Evolutionary conservation across 306 rosid species (phyloP), one percentile per base, ranked within the genome.

Genomic region (Erythrophleum fordii): DNA sequence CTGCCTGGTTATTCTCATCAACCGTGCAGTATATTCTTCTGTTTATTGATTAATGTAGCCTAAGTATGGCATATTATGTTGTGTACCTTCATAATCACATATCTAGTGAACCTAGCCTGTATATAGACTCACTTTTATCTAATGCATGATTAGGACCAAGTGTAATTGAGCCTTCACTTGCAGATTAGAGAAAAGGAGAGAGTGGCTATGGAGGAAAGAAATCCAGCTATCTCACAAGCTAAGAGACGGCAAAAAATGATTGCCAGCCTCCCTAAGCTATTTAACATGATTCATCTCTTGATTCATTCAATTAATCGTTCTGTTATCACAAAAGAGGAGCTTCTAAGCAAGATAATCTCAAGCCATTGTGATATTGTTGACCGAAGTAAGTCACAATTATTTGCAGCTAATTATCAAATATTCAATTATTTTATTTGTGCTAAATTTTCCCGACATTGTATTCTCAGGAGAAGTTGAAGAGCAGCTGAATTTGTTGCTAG

Each of bases 121-220:
- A 22, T 34, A 2, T 67, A 35, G 37, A 29, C 25, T 80, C 48
- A 42, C 11, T 69, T 46, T 39, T 41, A 51, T 16, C 23, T 12
- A 56, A 71, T 73, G 48, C 70, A 16, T 41, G 76, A 59, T 26
- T 69, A 14, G 55, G 80, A 37, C 39, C 14, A 52, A 72, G 42
- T 49, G 60, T 88, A 81, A 73, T 22, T 31, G 3, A 72, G 58
- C 12, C 61, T 80, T 31, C 25, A 68, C 73, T 73, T 82, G 86
- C 92, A 95, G 99, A 87, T 95, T 61, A 84, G 85, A 74, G 95
- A 91, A 75, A 95, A 85, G 75, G 99, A 93, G 86, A 86, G 77
- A 68, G 83, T 83, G 31, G 83, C 89, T 1, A 79, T 78, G 81
- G 97, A 95, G 83, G 99, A 89, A 80, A 87, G 79, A 75, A 79